Conservation (phyloP, 305 asterid species). For the Fraxinus sp. region DNA sequence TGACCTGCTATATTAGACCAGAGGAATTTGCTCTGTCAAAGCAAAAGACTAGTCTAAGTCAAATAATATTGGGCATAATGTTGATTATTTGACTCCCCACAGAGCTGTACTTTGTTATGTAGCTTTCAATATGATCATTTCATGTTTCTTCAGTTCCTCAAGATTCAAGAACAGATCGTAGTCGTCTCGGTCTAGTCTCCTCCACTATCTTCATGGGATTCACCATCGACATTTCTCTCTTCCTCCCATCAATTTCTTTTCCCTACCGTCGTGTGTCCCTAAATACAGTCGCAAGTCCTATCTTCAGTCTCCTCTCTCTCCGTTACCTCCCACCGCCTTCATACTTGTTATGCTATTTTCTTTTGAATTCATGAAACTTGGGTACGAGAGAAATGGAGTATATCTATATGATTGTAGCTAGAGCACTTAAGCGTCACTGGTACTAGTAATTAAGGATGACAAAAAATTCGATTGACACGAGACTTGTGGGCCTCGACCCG, state of each 20-base stretch:
- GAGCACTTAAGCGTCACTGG: neutral
- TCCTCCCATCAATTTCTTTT: neutral
- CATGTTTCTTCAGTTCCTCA: neutral
- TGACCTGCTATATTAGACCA: conserved; percentile 26
- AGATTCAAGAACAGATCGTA: neutral
- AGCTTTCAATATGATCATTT: neutral
- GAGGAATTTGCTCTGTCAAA: conserved; percentile 27
- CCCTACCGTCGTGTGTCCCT: neutral
- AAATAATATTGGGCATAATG: neutral
- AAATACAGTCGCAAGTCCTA: neutral
- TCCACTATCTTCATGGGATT: neutral
- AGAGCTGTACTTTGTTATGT: neutral
- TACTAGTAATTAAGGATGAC: neutral
- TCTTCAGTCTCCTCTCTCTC: neutral
- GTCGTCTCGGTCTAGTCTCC: neutral
- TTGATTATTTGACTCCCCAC: neutral
- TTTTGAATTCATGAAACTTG: neutral
- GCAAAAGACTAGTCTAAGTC: conserved; percentile 19
- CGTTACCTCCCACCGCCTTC: too few species aligned
- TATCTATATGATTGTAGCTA: neutral
- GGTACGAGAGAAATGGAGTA: neutral
- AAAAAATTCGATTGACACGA: neutral
- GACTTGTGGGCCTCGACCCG: neutral
- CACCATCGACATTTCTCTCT: neutral
- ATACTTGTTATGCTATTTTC: neutral